Percentiles rank a stretch among this genome's conserved stretches.
Evolutionary conservation across 768 basidiomycete species (phyloP).

Genomic region (Suillus sp.): DNA sequence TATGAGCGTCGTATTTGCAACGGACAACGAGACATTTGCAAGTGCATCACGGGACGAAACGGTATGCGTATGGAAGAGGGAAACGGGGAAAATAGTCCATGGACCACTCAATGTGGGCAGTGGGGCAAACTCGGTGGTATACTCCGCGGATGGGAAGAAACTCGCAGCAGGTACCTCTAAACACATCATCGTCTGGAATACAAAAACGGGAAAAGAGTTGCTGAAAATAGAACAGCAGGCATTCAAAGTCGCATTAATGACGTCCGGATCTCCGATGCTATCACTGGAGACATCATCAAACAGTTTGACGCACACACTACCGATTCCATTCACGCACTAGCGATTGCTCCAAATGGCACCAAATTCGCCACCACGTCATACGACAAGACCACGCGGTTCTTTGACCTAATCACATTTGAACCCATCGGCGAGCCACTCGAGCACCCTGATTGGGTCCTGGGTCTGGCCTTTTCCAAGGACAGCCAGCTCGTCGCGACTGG

Average conservation of each 20-base stretch:
- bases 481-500: too few species aligned
- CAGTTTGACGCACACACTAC: too few species aligned
- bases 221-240: background rate
- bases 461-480: too few species aligned
- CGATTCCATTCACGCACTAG: too few species aligned
- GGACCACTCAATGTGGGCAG: background rate
- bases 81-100: background rate
- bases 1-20: background rate
- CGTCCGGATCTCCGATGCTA: background rate
- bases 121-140: background rate
- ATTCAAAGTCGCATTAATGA: background rate
- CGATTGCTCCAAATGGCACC: too few species aligned
- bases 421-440: too few species aligned
- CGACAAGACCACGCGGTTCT: too few species aligned
- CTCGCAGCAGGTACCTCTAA: background rate
- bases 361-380: too few species aligned
- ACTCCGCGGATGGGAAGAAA: background rate
- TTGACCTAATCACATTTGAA: too few species aligned
- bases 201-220: background rate
- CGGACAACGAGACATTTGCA: conserved; percentile 4
- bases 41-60: background rate
- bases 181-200: background rate
- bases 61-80: background rate
- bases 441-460: too few species aligned
- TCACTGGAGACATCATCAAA: too few species aligned